Evolutionary conservation across 1,284 basidiomycete species (phyloP).

Genomic region (Melanopsichium pennsylvanicum): DNA sequence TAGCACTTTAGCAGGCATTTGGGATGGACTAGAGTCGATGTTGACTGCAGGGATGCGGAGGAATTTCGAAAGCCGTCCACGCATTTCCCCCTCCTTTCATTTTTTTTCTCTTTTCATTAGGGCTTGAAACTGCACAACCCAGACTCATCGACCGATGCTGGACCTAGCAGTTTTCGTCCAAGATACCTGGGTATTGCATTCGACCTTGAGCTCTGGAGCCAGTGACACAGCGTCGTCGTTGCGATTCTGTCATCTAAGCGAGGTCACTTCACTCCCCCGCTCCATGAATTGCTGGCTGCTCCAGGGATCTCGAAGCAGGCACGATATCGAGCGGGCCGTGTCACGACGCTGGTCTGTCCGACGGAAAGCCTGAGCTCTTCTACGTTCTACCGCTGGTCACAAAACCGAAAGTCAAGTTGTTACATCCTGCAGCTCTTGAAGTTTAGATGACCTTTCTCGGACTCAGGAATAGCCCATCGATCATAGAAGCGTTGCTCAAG

Average conservation of each 20-base stretch:
- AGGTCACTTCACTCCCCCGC: conserved; percentile 7
- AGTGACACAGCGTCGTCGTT: neutral
- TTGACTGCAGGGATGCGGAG: neutral
- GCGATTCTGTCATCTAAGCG: conserved; percentile 11
- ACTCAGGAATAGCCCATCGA: too few relatives aligned
- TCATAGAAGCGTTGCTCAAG: too few relatives aligned
- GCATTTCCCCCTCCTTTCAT: neutral
- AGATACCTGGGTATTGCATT: neutral
- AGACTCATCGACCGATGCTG: conserved; percentile 14
- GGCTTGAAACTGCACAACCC: conserved; percentile 3
- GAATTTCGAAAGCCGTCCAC: neutral
- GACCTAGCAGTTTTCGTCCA: too few relatives aligned
- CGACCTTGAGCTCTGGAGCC: neutral
- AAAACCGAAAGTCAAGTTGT: too few relatives aligned
- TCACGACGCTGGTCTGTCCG: too few relatives aligned
- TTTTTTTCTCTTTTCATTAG: neutral
- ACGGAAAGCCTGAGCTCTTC: too few relatives aligned
- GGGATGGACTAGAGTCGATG: neutral
- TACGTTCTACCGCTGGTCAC: too few relatives aligned
- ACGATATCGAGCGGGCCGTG: too few relatives aligned
- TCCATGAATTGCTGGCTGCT: neutral
- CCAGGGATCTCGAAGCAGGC: conserved; percentile 1
- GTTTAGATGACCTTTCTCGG: too few relatives aligned
- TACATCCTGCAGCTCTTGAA: too few relatives aligned
- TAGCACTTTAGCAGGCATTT: too few relatives aligned